A percentile compares a stretch with the other conserved stretches of the same genome.
These are phyloP conservation scores for Tetrapisispora phaffii DNA, from an alignment of 805 yeast genomes.

Conservation along the genomic window DNA sequence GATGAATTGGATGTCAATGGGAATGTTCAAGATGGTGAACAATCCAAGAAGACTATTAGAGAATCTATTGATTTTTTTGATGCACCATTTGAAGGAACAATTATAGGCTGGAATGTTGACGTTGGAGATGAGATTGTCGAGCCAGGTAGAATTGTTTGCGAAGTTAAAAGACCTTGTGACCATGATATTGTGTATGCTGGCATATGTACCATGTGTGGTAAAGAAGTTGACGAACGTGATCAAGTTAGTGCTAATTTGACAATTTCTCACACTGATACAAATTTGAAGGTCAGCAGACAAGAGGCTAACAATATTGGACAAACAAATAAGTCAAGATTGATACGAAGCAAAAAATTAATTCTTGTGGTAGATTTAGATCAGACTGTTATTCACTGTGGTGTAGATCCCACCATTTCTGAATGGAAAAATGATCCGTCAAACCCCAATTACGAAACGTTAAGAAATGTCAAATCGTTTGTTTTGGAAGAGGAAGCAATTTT, in stretches of 20 bases:
- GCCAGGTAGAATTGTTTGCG: conserved; percentile 40
- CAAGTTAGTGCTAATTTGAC: conserved; percentile 47
- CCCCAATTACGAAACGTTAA: conserved; percentile 76
- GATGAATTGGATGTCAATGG: conserved; percentile 14
- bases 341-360: conserved; percentile 58
- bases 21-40: conserved; percentile 4
- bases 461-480: conserved; percentile 69
- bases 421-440: conserved; percentile 84
- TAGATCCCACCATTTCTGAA: conserved; percentile 92
- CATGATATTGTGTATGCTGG: conserved; percentile 94
- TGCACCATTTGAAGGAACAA: conserved; percentile 67
- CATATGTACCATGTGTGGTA: conserved; percentile 87
- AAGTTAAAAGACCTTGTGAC: conserved; percentile 71
- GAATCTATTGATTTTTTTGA: conserved; percentile 73
- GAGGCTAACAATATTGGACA: conserved; percentile 84
- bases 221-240: conserved; percentile 65
- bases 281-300: conserved; percentile 68
- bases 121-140: conserved; percentile 50
- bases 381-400: conserved; percentile 95
- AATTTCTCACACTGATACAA: conserved; percentile 83
- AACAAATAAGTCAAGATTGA: conserved; percentile 49
- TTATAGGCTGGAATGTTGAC: conserved; percentile 41
- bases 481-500: conserved; percentile 63
- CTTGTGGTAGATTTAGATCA: conserved; percentile 95
- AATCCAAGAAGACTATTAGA: conserved; percentile 33